Percentiles rank a stretch among this genome's conserved stretches.
Evolutionary conservation across 257 asterid genomes (phyloP).

Genomic region (Solanum virginianum): DNA sequence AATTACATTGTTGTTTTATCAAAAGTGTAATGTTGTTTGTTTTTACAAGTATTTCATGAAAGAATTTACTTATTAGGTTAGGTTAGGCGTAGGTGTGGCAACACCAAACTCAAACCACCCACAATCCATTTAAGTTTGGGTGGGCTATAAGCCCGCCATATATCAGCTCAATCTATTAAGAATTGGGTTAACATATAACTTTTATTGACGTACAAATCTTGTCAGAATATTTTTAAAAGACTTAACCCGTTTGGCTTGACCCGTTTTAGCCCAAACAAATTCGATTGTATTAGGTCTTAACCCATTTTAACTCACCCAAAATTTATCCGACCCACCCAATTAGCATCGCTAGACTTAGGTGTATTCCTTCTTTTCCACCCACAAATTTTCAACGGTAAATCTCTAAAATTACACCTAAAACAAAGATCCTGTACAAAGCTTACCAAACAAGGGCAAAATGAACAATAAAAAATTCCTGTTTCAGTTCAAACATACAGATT

Average conservation of each 20-base stretch:
- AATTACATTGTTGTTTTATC: neutral
- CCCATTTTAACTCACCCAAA: too few species aligned
- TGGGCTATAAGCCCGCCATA: too few species aligned
- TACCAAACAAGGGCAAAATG: neutral
- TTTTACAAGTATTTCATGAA: neutral
- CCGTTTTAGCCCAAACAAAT: too few species aligned
- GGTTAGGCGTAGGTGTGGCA: neutral
- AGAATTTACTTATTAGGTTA: neutral
- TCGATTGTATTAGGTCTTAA: too few species aligned
- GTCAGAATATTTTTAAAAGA: too few species aligned
- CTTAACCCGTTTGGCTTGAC: too few species aligned
- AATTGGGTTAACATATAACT: too few species aligned
- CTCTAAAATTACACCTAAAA: neutral
- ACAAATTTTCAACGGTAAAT: neutral
- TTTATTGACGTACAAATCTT: too few species aligned
- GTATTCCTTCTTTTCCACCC: neutral
- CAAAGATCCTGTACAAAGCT: neutral
- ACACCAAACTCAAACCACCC: too few species aligned
- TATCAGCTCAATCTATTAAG: too few species aligned
- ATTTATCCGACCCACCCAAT: too few species aligned
- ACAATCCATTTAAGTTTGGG: too few species aligned
- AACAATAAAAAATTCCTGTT: neutral
- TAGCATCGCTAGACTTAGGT: neutral
- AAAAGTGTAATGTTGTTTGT: neutral
- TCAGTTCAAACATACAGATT: neutral